Percentiles rank a stretch among this genome's conserved stretches.
These are phyloP conservation scores for Plasmodium reichenowi DNA, from an alignment of 169 alveolate genomes.

Conservation along the genomic window DNA sequence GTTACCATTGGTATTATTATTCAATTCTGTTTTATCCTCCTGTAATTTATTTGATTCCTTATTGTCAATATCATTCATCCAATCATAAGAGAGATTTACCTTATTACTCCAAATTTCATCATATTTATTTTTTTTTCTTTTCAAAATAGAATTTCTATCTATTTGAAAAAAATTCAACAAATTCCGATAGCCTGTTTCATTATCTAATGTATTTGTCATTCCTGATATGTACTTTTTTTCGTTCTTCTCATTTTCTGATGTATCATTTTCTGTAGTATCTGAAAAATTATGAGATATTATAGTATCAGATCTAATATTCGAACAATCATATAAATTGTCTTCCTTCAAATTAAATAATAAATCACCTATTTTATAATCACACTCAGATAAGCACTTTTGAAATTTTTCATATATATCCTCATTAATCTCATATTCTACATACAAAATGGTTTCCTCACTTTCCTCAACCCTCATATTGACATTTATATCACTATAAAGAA, in stretches of 20 bases:
- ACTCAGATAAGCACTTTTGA: constrained; percentile 17
- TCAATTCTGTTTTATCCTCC: not conserved
- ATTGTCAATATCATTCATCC: not conserved
- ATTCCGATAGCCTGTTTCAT: constrained; percentile 57
- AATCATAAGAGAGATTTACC: not conserved
- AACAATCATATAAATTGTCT: not conserved
- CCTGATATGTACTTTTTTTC: not conserved
- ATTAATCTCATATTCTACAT: constrained; percentile 31
- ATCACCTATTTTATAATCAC: constrained; percentile 56
- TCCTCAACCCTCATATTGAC: not conserved
- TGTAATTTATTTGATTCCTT: not conserved
- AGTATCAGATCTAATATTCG: constrained; percentile 41
- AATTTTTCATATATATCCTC: constrained; percentile 11
- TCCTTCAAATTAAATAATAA: constrained; percentile 36
- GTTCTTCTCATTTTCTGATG: constrained; percentile 15
- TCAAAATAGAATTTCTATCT: constrained; percentile 36
- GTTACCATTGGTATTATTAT: too few species aligned
- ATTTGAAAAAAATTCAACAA: constrained; percentile 31
- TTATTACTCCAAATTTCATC: not conserved
- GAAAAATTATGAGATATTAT: constrained; percentile 9
- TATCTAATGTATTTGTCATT: constrained; percentile 23
- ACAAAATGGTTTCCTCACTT: constrained; percentile 11
- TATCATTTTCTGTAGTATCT: constrained; percentile 29
- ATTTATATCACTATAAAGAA: constrained; percentile 3
- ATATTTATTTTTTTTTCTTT: not conserved